These are phyloP conservation scores for Pseudogymnoascus sp. DNA, from an alignment of 2,329 filamentous ascomycete species.

Conservation along the genomic window DNA sequence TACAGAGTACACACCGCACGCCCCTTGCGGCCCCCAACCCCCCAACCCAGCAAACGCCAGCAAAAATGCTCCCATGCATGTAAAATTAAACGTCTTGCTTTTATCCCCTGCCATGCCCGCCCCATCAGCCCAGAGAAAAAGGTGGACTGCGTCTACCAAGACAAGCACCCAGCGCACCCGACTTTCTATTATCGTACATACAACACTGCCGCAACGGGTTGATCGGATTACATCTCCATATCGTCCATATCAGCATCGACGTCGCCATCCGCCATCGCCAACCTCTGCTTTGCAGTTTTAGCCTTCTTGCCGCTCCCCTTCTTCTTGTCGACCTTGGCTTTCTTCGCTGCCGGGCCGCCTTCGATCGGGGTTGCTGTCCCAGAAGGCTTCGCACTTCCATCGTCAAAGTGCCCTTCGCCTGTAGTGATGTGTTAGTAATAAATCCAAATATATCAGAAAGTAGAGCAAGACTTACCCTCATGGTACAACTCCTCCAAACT, in stretches of 20 bases:
- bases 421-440: constrained; percentile 27
- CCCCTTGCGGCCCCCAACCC: not conserved
- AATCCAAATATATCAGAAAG: constrained; percentile 13
- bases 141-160: constrained; percentile 2
- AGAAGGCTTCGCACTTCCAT: constrained; percentile 69
- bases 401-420: constrained; percentile 97
- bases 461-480: constrained; percentile 64
- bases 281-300: constrained; percentile 60
- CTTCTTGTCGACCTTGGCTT: constrained; percentile 45
- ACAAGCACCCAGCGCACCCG: not conserved
- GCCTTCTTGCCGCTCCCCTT: constrained; percentile 51
- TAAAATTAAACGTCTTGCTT: constrained; percentile 4
- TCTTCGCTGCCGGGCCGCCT: constrained; percentile 39
- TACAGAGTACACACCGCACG: constrained; percentile 5
- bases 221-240: constrained; percentile 6
- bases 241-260: constrained; percentile 17
- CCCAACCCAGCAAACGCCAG: not conserved
- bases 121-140: constrained; percentile 5
- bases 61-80: constrained; percentile 6
- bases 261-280: constrained; percentile 58
- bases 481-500: constrained; percentile 98
- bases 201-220: not conserved
- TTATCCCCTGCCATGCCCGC: constrained; percentile 5
- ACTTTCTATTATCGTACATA: constrained; percentile 4
- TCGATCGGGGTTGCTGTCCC: constrained; percentile 77